A percentile compares a stretch with the other conserved stretches of the same genome.
Conservation (phyloP, 1,139 yeast species). For the Pichia sp. region DNA sequence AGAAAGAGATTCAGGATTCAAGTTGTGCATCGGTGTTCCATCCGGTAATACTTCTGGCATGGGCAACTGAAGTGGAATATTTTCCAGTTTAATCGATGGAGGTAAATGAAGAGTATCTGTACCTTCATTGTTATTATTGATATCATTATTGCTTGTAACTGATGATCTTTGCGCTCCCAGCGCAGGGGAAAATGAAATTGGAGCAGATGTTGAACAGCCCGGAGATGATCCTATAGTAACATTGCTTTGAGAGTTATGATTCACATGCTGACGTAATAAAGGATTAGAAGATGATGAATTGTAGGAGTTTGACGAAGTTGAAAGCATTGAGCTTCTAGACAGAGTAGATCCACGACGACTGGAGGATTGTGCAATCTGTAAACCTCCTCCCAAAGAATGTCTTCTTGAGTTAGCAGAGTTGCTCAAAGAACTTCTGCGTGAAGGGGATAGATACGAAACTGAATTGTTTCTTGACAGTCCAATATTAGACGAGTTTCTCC, state of each 20-base stretch:
- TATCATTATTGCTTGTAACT: background rate
- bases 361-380: constrained; percentile 11
- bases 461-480: constrained; percentile 12
- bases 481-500: constrained; percentile 19
- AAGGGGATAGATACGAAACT: constrained; percentile 1
- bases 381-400: constrained; percentile 12
- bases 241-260: background rate
- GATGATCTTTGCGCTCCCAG: background rate
- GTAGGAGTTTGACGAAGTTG: constrained; percentile 17
- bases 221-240: background rate
- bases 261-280: background rate
- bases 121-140: background rate
- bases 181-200: background rate
- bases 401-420: constrained; percentile 16
- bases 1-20: background rate
- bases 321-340: constrained; percentile 20
- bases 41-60: constrained; percentile 36
- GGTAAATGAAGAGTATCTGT: background rate
- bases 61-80: constrained; percentile 38
- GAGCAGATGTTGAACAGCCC: background rate
- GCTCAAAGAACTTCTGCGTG: constrained; percentile 15
- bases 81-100: constrained; percentile 3
- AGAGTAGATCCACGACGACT: constrained; percentile 22
- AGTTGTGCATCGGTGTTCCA: constrained; percentile 10
- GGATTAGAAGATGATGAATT: constrained; percentile 8